These are phyloP conservation scores for Leucogyrophana mollusca DNA, from an alignment of 768 basidiomycete species.

Conservation along the genomic window DNA sequence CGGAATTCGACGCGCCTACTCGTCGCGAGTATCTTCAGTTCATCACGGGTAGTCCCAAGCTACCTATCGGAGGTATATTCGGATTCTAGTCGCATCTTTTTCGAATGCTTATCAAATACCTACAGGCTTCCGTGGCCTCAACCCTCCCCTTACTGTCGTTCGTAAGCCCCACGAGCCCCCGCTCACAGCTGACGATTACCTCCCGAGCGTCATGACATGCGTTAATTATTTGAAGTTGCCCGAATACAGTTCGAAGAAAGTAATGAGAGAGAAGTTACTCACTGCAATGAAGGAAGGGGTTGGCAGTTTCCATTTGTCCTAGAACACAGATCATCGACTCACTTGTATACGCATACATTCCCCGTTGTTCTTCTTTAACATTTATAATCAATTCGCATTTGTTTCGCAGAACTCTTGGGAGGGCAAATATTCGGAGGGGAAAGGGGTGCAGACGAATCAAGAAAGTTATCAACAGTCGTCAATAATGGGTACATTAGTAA, in stretches of 20 bases:
- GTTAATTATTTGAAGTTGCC: constrained; percentile 96
- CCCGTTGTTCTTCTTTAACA: background rate
- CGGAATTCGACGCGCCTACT: constrained; percentile 66
- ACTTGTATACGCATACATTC: constrained; percentile 20
- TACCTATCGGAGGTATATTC: constrained; percentile 88
- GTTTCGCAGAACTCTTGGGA: no score
- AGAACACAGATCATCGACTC: constrained; percentile 21
- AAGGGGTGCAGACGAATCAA: no score
- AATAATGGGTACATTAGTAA: background rate
- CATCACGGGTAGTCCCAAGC: constrained; percentile 94
- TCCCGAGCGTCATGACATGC: constrained; percentile 99
- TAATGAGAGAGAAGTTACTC: constrained; percentile 80
- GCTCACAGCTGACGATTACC: constrained; percentile 87
- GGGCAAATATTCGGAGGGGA: no score
- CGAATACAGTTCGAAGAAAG: constrained; percentile 85
- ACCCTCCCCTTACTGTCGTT: constrained; percentile 93
- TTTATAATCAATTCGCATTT: constrained; percentile 10
- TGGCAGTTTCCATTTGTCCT: constrained; percentile 97
- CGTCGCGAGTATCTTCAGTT: constrained; percentile 93
- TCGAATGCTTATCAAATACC: constrained; percentile 2
- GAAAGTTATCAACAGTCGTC: no score
- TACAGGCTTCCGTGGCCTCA: constrained; percentile 90
- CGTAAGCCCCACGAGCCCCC: constrained; percentile 95
- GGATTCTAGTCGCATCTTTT: background rate
- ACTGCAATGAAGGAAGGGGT: constrained; percentile 92